Evolutionary conservation across 768 basidiomycete species (phyloP).

Genomic region (Psilocybe cubensis): DNA sequence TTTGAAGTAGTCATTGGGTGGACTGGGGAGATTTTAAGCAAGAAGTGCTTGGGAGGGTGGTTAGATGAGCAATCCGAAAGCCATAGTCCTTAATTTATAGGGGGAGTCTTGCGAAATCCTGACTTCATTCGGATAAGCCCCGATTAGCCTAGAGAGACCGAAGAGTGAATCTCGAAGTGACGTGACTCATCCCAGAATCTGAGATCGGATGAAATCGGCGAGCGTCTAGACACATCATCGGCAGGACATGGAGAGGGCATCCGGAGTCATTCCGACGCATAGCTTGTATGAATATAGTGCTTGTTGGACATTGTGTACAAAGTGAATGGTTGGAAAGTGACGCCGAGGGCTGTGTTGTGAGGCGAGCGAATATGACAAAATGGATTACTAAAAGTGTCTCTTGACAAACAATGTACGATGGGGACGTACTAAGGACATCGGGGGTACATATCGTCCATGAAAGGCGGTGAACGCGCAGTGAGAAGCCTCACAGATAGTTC

Average conservation of each 20-base stretch:
- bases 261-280: neutral
- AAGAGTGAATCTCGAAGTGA: neutral
- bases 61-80: constrained; percentile 1
- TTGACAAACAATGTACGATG: neutral
- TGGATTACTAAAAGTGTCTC: neutral
- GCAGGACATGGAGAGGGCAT: neutral
- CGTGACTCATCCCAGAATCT: neutral
- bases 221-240: neutral
- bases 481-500: neutral
- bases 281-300: neutral
- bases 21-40: neutral
- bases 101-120: neutral
- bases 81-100: neutral
- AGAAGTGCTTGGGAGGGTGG: neutral
- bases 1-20: constrained; percentile 4
- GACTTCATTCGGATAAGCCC: too few species aligned
- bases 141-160: neutral
- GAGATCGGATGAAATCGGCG: neutral
- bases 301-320: neutral
- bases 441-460: neutral
- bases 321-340: neutral
- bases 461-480: constrained; percentile 1
- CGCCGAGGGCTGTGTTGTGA: neutral
- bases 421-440: neutral
- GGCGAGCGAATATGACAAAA: neutral